These are phyloP conservation scores for Psophocarpus tetragonolobus DNA, from an alignment of 306 rosid species.

Conservation along the genomic window DNA sequence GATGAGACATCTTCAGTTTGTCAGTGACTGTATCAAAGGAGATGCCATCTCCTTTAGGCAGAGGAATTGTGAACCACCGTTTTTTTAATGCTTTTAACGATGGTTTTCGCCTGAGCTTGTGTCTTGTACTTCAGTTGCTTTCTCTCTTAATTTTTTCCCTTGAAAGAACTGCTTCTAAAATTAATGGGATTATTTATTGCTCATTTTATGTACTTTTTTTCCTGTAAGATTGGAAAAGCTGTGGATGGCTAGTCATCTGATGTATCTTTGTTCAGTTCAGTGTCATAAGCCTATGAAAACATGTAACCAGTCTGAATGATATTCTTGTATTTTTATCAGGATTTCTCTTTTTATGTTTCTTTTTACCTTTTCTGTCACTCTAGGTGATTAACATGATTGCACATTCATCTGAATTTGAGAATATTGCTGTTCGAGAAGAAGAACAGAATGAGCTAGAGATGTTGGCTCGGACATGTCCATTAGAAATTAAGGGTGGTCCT, in stretches of 20 bases:
- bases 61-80: neutral
- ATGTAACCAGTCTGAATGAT: neutral
- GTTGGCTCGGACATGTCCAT: conserved; percentile 73
- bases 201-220: neutral
- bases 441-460: conserved; percentile 93
- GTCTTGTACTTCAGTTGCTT: neutral
- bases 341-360: conserved; percentile 20
- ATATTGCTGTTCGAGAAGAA: conserved; percentile 97
- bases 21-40: neutral
- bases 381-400: conserved; percentile 96
- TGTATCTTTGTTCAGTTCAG: neutral
- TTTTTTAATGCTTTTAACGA: neutral
- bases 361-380: conserved; percentile 28
- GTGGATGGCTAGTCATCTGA: neutral
- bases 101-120: neutral
- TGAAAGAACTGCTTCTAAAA: neutral
- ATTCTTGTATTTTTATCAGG: neutral
- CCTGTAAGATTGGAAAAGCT: conserved; percentile 2
- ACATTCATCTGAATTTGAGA: conserved; percentile 92
- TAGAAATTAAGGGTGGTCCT: conserved; percentile 94
- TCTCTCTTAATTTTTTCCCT: neutral
- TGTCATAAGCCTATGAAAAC: neutral
- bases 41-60: neutral
- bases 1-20: neutral
- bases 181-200: neutral